Evolutionary conservation across 208 protist genomes (phyloP).

Genomic region (Trypanosomatidae sp.): DNA sequence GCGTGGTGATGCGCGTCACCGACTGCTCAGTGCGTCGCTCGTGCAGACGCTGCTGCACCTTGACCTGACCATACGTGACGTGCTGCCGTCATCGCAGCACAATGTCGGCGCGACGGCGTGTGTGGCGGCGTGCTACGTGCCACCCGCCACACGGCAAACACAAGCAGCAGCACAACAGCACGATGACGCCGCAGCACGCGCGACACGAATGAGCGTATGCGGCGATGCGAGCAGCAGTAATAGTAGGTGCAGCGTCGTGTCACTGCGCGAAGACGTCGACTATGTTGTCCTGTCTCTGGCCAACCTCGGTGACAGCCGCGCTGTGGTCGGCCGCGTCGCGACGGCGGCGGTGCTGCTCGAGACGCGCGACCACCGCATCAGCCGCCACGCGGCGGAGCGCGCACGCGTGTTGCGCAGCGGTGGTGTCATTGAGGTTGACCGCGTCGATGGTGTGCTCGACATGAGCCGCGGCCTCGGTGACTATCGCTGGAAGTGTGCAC

Average conservation of each 20-base stretch:
- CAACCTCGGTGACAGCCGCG: conserved; percentile 64
- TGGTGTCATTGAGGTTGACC: conserved; percentile 29
- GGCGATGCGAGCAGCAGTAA: neutral
- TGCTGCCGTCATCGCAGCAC: neutral
- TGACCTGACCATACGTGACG: conserved; percentile 43
- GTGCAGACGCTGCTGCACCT: conserved; percentile 61
- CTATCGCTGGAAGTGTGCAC: conserved; percentile 27
- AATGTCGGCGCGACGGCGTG: conserved; percentile 36
- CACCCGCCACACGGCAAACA: too few relatives aligned
- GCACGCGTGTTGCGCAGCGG: conserved; percentile 15
- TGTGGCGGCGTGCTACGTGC: conserved; percentile 20
- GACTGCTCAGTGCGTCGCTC: conserved; percentile 32
- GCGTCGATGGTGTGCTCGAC: conserved; percentile 42
- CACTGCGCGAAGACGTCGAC: conserved; percentile 9
- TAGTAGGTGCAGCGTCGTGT: neutral
- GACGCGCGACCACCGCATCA: conserved; percentile 47
- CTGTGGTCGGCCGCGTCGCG: conserved; percentile 25
- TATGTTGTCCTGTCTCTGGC: conserved; percentile 43
- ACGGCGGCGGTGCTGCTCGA: conserved; percentile 18
- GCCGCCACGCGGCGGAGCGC: conserved; percentile 14
- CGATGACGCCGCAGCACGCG: too few relatives aligned
- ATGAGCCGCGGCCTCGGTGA: conserved; percentile 64
- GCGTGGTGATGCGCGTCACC: too few relatives aligned
- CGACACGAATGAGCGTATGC: too few relatives aligned
- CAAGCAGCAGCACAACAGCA: too few relatives aligned